These are phyloP conservation scores for Coemansia sp. DNA, from an alignment of 192 early-diverging fungal species.

Conservation along the genomic window DNA sequence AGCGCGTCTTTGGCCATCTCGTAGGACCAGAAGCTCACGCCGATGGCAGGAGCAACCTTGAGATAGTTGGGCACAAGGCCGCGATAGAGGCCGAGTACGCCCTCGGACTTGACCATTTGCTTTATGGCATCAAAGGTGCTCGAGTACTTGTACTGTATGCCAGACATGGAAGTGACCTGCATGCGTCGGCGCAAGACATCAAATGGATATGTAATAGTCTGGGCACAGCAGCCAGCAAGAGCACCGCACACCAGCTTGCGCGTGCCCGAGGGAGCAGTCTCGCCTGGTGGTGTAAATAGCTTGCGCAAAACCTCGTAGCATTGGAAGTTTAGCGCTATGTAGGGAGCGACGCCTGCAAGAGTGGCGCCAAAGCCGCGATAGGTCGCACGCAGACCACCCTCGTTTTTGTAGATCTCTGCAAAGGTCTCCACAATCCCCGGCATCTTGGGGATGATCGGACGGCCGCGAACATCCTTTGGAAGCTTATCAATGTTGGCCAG, in stretches of 20 bases:
- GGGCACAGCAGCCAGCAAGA: constrained; percentile 75
- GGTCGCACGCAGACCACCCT: constrained; percentile 72
- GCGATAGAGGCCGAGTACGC: constrained; percentile 68
- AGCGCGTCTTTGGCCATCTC: constrained; percentile 74
- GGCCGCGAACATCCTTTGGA: constrained; percentile 48
- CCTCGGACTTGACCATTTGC: constrained; percentile 66
- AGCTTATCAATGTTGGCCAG: constrained; percentile 47
- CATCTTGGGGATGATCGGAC: constrained; percentile 59
- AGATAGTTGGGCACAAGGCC: constrained; percentile 82
- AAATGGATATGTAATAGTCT: constrained; percentile 80
- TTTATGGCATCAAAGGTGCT: constrained; percentile 71
- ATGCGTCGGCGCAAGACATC: constrained; percentile 77
- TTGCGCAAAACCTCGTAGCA: constrained; percentile 76
- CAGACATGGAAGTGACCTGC: constrained; percentile 75
- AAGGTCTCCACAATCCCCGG: constrained; percentile 73
- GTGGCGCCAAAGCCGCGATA: constrained; percentile 76
- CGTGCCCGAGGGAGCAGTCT: constrained; percentile 58
- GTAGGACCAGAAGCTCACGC: constrained; percentile 81
- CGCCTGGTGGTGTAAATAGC: constrained; percentile 64
- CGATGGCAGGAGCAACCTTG: constrained; percentile 83
- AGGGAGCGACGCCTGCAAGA: constrained; percentile 73
- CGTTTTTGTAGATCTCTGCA: constrained; percentile 61
- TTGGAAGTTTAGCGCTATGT: constrained; percentile 81
- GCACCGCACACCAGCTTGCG: constrained; percentile 74
- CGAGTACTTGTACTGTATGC: constrained; percentile 67